Conservation (phyloP, 75 land plant genomes). For the Larix kaempferi region DNA sequence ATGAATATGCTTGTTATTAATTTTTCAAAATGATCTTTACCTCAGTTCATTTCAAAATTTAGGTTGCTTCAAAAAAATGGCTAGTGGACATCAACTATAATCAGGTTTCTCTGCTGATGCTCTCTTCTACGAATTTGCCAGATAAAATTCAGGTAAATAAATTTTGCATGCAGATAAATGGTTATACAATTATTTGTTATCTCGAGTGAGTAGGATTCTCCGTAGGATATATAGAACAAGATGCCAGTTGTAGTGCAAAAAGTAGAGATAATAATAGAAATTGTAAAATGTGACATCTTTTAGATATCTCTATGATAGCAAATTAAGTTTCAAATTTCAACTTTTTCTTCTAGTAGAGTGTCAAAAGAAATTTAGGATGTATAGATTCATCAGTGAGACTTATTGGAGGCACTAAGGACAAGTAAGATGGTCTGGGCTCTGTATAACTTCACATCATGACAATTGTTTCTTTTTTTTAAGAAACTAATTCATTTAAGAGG, state of each 20-base stretch:
- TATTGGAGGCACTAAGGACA: background rate
- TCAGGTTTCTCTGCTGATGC: slow-evolving; percentile 90
- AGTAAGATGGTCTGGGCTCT: background rate
- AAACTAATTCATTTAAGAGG: background rate
- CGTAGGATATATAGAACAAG: too few relatives aligned
- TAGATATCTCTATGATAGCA: too few relatives aligned
- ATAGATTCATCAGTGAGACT: too few relatives aligned
- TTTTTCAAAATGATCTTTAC: slow-evolving; percentile 14
- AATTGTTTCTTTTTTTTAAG: background rate
- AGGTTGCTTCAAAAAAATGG: slow-evolving; percentile 90
- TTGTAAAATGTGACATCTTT: background rate
- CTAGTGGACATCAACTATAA: slow-evolving; percentile 76
- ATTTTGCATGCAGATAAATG: background rate
- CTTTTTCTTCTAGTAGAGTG: background rate
- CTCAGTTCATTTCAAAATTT: slow-evolving; percentile 1
- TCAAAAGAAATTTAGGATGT: background rate
- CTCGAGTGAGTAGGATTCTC: background rate
- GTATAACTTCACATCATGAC: background rate
- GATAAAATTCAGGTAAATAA: slow-evolving; percentile 90
- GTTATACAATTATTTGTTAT: background rate
- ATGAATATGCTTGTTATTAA: too few relatives aligned
- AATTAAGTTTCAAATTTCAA: background rate
- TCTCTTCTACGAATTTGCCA: slow-evolving; percentile 91
- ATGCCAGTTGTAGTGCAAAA: background rate
- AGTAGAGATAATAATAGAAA: background rate